Conservation (phyloP, 1,284 basidiomycete genomes). For the Phenoliferia sp. region DNA sequence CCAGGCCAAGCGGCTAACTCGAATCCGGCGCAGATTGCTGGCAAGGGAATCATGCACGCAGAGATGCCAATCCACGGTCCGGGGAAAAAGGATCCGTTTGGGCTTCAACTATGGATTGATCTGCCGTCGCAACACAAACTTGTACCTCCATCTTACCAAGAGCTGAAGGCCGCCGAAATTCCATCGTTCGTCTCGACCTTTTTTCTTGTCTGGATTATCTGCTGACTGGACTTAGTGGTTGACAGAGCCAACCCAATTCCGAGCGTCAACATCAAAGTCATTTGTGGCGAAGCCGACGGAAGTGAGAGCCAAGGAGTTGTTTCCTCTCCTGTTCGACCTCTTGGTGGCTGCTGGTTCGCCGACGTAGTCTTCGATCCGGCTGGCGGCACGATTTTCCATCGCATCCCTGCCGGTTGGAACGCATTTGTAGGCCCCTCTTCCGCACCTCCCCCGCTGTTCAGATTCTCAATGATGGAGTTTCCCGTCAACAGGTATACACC, state of each 20-base stretch:
- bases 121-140: constrained; percentile 83
- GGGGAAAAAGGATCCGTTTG: constrained; percentile 64
- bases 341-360: constrained; percentile 91
- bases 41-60: constrained; percentile 47
- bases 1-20: not conserved
- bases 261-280: constrained; percentile 69
- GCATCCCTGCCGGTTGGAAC: constrained; percentile 58
- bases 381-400: constrained; percentile 70
- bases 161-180: constrained; percentile 45
- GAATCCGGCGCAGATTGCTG: constrained; percentile 94
- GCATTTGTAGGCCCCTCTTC: constrained; percentile 36
- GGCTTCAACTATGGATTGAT: constrained; percentile 92
- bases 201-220: constrained; percentile 42
- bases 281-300: constrained; percentile 82
- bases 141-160: constrained; percentile 55
- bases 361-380: constrained; percentile 65
- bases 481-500: constrained; percentile 33
- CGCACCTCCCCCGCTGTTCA: not conserved
- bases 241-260: constrained; percentile 68
- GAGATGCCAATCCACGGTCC: constrained; percentile 75
- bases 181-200: constrained; percentile 22
- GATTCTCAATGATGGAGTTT: no score
- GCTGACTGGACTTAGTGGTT: constrained; percentile 51
- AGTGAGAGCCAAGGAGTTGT: constrained; percentile 42
- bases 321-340: constrained; percentile 77